phyloP scores from a whole-genome alignment of 108 stramenopile species.

The Mediolabrus comicus region DNA sequence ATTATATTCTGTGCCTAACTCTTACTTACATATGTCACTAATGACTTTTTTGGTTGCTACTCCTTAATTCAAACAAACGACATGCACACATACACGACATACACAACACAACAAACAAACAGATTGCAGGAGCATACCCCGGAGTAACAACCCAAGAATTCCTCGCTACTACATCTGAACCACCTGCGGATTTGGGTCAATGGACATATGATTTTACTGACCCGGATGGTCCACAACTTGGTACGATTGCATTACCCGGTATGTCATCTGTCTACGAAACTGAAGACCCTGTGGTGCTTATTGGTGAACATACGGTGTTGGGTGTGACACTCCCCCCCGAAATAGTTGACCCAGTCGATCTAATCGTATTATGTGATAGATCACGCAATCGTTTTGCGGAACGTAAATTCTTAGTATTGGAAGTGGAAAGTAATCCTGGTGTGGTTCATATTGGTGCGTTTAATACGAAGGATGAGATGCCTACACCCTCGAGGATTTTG shows the following conservation, averaged over 20 bases:
- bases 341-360: constrained; percentile 72
- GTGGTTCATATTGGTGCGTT: constrained; percentile 67
- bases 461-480: constrained; percentile 54
- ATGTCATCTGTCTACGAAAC: constrained; percentile 53
- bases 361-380: constrained; percentile 77
- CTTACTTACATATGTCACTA: not conserved
- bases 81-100: too few relatives aligned
- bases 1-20: too few relatives aligned
- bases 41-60: not conserved
- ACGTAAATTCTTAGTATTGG: constrained; percentile 75
- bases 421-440: constrained; percentile 42
- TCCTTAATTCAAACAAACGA: not conserved
- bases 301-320: constrained; percentile 73
- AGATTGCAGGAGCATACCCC: constrained; percentile 89
- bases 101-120: too few relatives aligned
- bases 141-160: constrained; percentile 69
- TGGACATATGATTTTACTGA: constrained; percentile 89
- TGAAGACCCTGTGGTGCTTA: constrained; percentile 81
- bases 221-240: constrained; percentile 89
- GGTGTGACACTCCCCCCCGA: constrained; percentile 61
- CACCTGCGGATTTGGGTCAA: constrained; percentile 68
- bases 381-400: constrained; percentile 61
- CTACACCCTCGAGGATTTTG: constrained; percentile 59
- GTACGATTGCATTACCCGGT: constrained; percentile 82
- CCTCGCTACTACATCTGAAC: constrained; percentile 65